Evolutionary conservation across 148 eudicot genomes (phyloP).

Genomic region (Tetragonia tetragonoides): DNA sequence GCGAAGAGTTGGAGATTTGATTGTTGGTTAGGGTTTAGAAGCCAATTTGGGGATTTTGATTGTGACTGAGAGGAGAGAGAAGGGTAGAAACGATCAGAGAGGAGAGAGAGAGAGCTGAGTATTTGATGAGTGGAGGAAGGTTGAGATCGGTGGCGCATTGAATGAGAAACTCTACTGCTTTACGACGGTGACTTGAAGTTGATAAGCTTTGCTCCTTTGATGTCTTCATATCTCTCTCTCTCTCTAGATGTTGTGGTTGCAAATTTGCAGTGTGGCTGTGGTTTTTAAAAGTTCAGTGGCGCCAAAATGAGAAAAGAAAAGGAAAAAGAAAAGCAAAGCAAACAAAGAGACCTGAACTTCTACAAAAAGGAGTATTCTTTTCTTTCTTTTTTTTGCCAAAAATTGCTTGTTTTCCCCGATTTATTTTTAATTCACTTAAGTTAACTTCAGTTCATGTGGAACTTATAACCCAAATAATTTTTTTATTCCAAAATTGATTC

Average conservation of each 20-base stretch:
- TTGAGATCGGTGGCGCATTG: slow-evolving; percentile 48
- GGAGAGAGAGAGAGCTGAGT: slow-evolving; percentile 69
- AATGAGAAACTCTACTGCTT: slow-evolving; percentile 51
- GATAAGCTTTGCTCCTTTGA: background rate
- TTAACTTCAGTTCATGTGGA: too few species aligned
- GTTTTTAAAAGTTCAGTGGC: too few species aligned
- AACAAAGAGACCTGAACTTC: too few species aligned
- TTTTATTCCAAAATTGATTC: too few species aligned
- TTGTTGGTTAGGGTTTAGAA: slow-evolving; percentile 51
- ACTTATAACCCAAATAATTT: too few species aligned
- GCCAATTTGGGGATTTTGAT: slow-evolving; percentile 37
- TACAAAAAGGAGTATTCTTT: too few species aligned
- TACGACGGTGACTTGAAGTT: slow-evolving; percentile 17
- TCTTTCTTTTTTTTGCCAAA: too few species aligned
- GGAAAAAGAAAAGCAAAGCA: too few species aligned
- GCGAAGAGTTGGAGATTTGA: slow-evolving; percentile 80
- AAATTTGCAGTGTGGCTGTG: too few species aligned
- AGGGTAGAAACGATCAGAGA: slow-evolving; percentile 63
- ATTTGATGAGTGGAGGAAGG: slow-evolving; percentile 60
- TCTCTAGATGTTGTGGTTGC: background rate
- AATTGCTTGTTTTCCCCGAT: too few species aligned
- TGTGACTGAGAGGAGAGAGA: slow-evolving; percentile 35
- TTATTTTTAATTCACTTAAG: too few species aligned
- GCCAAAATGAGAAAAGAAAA: too few species aligned
- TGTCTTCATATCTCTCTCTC: background rate